Percentiles rank a stretch among this genome's conserved stretches.
These are phyloP conservation scores for Fraxinus excelsior DNA, from an alignment of 257 asterid genomes.

Conservation along the genomic window DNA sequence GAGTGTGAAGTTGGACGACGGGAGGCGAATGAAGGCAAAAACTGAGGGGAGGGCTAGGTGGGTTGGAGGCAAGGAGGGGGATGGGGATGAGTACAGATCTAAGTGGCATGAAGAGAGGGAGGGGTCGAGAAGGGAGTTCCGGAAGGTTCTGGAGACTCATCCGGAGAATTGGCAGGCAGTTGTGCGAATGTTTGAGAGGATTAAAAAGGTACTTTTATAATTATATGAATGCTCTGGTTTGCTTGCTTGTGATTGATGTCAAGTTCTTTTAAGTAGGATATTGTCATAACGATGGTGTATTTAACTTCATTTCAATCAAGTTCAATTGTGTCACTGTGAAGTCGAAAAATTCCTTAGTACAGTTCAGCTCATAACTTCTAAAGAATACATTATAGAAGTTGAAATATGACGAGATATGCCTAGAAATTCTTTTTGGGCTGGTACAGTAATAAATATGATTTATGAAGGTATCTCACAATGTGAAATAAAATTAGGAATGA, in stretches of 20 bases:
- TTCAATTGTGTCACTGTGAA: neutral
- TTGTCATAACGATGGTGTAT: neutral
- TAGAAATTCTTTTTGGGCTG: neutral
- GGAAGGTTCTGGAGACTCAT: slow-evolving; percentile 73
- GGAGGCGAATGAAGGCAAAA: slow-evolving; percentile 62
- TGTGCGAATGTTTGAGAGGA: slow-evolving; percentile 78
- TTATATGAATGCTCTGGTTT: slow-evolving; percentile 15
- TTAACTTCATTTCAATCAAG: neutral
- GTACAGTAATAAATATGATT: too few species aligned
- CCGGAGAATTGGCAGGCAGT: slow-evolving; percentile 98
- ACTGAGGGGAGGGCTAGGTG: slow-evolving; percentile 51
- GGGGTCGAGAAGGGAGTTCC: slow-evolving; percentile 62
- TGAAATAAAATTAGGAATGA: neutral
- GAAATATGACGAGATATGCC: neutral
- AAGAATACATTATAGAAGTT: neutral
- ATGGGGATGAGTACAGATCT: slow-evolving; percentile 49
- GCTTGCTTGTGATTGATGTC: slow-evolving; percentile 7
- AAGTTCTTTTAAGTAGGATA: slow-evolving; percentile 2
- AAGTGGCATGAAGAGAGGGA: slow-evolving; percentile 96
- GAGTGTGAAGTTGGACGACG: slow-evolving; percentile 91
- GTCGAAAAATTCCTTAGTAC: slow-evolving; percentile 11
- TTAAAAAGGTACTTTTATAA: slow-evolving; percentile 67
- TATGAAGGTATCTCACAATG: neutral
- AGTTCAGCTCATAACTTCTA: neutral
- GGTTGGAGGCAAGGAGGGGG: slow-evolving; percentile 55